A percentile compares a stretch with the other conserved stretches of the same genome.
phyloP scores from a whole-genome alignment of 1,139 yeast genomes.

The Lodderomyces oxycetoniae region DNA sequence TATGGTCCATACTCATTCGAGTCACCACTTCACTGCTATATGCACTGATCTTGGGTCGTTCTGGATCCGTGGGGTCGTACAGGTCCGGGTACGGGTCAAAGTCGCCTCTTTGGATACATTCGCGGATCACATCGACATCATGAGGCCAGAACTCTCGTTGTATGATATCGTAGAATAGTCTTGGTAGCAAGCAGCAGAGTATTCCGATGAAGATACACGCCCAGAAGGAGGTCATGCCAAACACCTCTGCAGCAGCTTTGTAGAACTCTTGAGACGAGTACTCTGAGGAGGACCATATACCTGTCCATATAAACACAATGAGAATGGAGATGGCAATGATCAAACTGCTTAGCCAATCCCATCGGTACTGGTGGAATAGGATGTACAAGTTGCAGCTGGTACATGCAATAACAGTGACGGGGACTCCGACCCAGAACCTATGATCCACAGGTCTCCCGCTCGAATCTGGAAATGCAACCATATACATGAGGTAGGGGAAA shows the following conservation, averaged over 20 bases:
- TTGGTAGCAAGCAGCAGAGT: constrained; percentile 68
- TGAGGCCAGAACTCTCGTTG: constrained; percentile 63
- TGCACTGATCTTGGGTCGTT: constrained; percentile 34
- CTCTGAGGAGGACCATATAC: constrained; percentile 69
- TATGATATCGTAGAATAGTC: constrained; percentile 61
- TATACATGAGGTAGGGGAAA: constrained; percentile 71
- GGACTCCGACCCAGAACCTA: constrained; percentile 79
- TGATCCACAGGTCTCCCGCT: constrained; percentile 73
- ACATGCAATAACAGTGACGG: constrained; percentile 75
- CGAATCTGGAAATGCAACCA: constrained; percentile 51
- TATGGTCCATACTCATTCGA: constrained; percentile 17
- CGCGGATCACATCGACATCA: constrained; percentile 85
- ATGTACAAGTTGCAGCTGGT: constrained; percentile 78
- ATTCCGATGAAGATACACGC: constrained; percentile 72
- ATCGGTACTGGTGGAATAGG: constrained; percentile 75
- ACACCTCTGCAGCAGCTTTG: constrained; percentile 68
- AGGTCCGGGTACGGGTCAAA: constrained; percentile 52
- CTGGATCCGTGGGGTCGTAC: constrained; percentile 64
- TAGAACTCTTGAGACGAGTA: constrained; percentile 63
- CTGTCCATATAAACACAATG: constrained; percentile 81
- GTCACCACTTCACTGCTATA: constrained; percentile 22
- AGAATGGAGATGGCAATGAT: constrained; percentile 62
- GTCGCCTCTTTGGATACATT: constrained; percentile 60
- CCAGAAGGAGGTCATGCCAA: constrained; percentile 77
- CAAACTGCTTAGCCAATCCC: constrained; percentile 85